These are phyloP conservation scores for Aspergillus oerlinghausenensis DNA, from an alignment of 2,329 filamentous ascomycete genomes.

Conservation along the genomic window DNA sequence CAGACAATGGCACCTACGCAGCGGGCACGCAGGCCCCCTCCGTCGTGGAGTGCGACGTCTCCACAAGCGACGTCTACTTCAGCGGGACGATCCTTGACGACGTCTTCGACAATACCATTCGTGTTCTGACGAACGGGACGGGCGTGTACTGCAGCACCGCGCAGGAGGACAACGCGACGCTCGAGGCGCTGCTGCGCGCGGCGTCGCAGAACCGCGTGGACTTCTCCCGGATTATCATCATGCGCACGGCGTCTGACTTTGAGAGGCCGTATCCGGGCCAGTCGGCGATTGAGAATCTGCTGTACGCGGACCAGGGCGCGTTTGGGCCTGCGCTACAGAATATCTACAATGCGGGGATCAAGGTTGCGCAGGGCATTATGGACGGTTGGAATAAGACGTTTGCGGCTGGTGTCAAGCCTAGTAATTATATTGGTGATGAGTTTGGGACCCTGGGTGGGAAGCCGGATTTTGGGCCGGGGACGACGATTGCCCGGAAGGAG, in stretches of 20 bases:
- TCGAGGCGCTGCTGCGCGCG: slow-evolving; percentile 61
- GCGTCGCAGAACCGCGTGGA: slow-evolving; percentile 57
- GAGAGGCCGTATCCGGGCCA: slow-evolving; percentile 61
- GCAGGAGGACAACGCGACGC: slow-evolving; percentile 67
- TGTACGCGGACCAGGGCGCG: slow-evolving; percentile 57
- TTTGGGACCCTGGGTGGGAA: slow-evolving; percentile 63
- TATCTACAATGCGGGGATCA: slow-evolving; percentile 61
- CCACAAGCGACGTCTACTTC: slow-evolving; percentile 70
- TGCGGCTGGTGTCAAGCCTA: slow-evolving; percentile 51
- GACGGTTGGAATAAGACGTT: slow-evolving; percentile 58
- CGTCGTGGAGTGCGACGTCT: slow-evolving; percentile 62
- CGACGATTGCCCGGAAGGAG: slow-evolving; percentile 12
- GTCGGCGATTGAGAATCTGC: slow-evolving; percentile 56
- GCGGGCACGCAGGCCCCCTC: slow-evolving; percentile 46
- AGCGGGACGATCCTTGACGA: slow-evolving; percentile 57
- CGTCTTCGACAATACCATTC: slow-evolving; percentile 62
- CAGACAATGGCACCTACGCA: slow-evolving; percentile 29
- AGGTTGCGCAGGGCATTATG: slow-evolving; percentile 62
- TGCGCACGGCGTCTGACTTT: slow-evolving; percentile 67
- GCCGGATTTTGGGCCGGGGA: slow-evolving; percentile 57
- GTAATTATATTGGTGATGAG: slow-evolving; percentile 68
- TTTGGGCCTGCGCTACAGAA: slow-evolving; percentile 62
- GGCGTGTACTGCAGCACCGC: slow-evolving; percentile 66
- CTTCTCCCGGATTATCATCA: slow-evolving; percentile 62
- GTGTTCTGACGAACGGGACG: slow-evolving; percentile 62